Conservation (phyloP, 768 basidiomycete species). For the Amanita exitialis region DNA sequence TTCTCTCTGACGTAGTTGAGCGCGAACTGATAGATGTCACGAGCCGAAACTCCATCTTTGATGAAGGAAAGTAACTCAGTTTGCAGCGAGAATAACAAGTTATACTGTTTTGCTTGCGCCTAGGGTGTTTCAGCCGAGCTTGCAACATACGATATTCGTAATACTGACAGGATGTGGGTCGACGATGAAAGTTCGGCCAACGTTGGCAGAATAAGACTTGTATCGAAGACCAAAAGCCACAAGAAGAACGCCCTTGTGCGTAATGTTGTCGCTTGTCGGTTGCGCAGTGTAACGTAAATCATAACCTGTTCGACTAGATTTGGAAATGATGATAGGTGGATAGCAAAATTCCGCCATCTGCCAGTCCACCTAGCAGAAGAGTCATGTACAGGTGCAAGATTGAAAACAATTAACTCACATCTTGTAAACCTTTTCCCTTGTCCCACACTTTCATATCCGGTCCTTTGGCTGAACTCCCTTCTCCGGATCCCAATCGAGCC, state of each 20-base stretch:
- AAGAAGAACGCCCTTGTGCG: constrained; percentile 82
- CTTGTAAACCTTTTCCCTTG: constrained; percentile 61
- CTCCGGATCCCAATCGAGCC: constrained; percentile 76
- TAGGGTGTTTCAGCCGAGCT: constrained; percentile 18
- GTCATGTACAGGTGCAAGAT: constrained; percentile 3
- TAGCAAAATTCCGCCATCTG: constrained; percentile 88
- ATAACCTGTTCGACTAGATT: constrained; percentile 73
- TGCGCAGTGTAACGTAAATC: constrained; percentile 84
- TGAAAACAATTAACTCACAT: constrained; percentile 38
- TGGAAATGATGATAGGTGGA: constrained; percentile 92
- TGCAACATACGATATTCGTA: background rate
- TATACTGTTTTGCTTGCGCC: constrained; percentile 90
- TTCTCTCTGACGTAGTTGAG: constrained; percentile 62
- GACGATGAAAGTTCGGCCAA: constrained; percentile 92
- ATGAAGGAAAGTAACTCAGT: constrained; percentile 63
- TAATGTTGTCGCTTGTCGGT: constrained; percentile 74
- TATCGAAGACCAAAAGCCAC: constrained; percentile 85
- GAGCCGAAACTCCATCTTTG: constrained; percentile 66
- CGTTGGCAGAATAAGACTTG: constrained; percentile 86
- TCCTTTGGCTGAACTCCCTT: constrained; percentile 65
- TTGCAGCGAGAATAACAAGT: constrained; percentile 69
- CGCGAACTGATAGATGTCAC: constrained; percentile 78
- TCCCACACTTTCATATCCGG: constrained; percentile 93
- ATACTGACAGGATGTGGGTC: constrained; percentile 73
- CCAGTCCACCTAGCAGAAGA: constrained; percentile 66